These are phyloP conservation scores for Puccinia novopanici DNA, from an alignment of 1,284 basidiomycete genomes.

Conservation along the genomic window DNA sequence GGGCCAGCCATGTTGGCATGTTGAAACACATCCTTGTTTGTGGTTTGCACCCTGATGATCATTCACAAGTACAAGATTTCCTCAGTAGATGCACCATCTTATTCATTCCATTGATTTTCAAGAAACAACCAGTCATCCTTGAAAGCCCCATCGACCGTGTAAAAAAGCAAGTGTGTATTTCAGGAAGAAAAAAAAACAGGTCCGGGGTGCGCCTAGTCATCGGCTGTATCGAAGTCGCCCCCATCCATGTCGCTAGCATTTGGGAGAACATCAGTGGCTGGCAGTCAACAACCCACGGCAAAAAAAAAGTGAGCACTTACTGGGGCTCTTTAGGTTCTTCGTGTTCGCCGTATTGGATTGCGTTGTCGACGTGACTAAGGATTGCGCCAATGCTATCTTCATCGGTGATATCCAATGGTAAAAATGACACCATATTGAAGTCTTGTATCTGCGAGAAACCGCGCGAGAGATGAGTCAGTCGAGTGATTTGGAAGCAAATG, in stretches of 20 bases:
- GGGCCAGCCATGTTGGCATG: too few species aligned
- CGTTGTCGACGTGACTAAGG: slow-evolving; percentile 92
- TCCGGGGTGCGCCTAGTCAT: background rate
- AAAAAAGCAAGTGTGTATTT: too few species aligned
- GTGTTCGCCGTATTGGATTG: slow-evolving; percentile 65
- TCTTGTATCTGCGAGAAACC: slow-evolving; percentile 78
- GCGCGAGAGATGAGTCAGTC: slow-evolving; percentile 8
- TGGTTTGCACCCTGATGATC: too few species aligned
- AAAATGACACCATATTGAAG: slow-evolving; percentile 93
- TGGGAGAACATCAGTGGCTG: background rate
- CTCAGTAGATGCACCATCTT: too few species aligned
- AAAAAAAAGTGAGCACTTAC: slow-evolving; percentile 39
- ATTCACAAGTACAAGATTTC: too few species aligned
- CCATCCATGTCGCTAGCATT: slow-evolving; percentile 55
- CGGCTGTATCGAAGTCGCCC: slow-evolving; percentile 52
- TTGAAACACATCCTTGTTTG: too few species aligned
- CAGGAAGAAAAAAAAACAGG: too few species aligned
- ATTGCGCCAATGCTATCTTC: slow-evolving; percentile 87
- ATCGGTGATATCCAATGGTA: slow-evolving; percentile 86
- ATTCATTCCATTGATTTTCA: too few species aligned
- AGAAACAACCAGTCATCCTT: too few species aligned
- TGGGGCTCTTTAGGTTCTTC: slow-evolving; percentile 58
- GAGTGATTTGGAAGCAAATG: slow-evolving; percentile 40
- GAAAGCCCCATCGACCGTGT: too few species aligned
- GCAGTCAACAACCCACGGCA: slow-evolving; percentile 38